Conservation (phyloP, 257 asterid genomes). For the Nemophila menziesii region DNA sequence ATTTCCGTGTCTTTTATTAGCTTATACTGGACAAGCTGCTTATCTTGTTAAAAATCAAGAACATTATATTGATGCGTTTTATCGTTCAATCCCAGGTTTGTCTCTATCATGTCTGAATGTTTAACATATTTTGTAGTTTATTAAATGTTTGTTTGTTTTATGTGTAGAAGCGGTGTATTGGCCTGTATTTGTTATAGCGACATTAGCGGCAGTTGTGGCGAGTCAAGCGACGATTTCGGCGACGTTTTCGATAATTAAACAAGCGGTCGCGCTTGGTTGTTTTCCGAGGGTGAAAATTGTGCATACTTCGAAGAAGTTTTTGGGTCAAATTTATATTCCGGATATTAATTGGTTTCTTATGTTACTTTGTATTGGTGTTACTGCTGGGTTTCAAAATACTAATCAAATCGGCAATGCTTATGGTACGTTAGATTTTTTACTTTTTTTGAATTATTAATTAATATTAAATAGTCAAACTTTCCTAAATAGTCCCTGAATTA, state of each 20-base stretch:
- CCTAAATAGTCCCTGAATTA: background rate
- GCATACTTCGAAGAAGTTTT: conserved; percentile 73
- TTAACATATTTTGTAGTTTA: no score
- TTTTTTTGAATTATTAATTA: background rate
- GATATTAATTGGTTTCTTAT: conserved; percentile 84
- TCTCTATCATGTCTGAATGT: no score
- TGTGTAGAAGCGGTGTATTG: conserved; percentile 56
- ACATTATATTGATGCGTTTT: conserved; percentile 48
- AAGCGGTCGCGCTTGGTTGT: conserved; percentile 97
- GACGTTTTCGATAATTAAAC: conserved; percentile 88
- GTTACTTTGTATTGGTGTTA: conserved; percentile 88
- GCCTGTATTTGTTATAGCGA: conserved; percentile 80
- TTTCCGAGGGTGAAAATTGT: conserved; percentile 87
- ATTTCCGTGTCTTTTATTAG: conserved; percentile 88
- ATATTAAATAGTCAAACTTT: background rate
- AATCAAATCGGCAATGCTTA: conserved; percentile 83
- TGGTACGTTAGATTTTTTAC: conserved; percentile 31
- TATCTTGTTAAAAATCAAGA: conserved; percentile 60
- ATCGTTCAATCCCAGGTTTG: conserved; percentile 93
- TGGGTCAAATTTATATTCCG: conserved; percentile 96
- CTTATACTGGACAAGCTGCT: conserved; percentile 98
- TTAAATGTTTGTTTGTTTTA: conserved; percentile 11
- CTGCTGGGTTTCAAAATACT: conserved; percentile 78
- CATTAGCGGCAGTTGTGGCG: conserved; percentile 87
- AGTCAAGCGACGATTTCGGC: conserved; percentile 99